phyloP scores from a whole-genome alignment of 2,329 filamentous ascomycete species.

The Sarocladium brachiariae region DNA sequence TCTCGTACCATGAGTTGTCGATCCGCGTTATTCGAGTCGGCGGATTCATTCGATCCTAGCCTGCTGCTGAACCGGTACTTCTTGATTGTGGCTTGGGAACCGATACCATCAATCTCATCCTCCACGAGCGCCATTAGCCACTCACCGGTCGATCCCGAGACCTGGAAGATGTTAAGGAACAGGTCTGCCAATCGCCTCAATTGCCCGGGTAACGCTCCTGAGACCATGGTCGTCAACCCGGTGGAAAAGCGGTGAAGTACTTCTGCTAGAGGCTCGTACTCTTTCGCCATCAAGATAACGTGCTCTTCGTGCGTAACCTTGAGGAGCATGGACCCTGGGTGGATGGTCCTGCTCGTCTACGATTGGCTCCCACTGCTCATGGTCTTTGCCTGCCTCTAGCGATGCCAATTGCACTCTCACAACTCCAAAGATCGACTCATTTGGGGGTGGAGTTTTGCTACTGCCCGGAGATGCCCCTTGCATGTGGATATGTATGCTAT shows the following conservation, averaged over 20 bases:
- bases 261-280: constrained; percentile 78
- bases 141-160: constrained; percentile 73
- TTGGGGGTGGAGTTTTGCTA: constrained; percentile 25
- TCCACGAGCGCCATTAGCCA: constrained; percentile 93
- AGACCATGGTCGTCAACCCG: constrained; percentile 78
- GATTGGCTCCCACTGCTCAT: constrained; percentile 84
- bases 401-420: constrained; percentile 81
- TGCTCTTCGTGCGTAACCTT: constrained; percentile 81
- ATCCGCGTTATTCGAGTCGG: constrained; percentile 51
- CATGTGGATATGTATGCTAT: constrained; percentile 24
- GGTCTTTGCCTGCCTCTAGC: constrained; percentile 66
- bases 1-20: constrained; percentile 68
- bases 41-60: constrained; percentile 63
- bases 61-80: constrained; percentile 66
- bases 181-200: constrained; percentile 77
- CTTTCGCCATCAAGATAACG: constrained; percentile 76
- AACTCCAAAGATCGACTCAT: constrained; percentile 55
- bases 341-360: constrained; percentile 67
- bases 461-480: neutral
- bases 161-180: constrained; percentile 91
- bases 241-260: constrained; percentile 79
- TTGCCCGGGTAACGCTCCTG: constrained; percentile 68
- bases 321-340: constrained; percentile 78
- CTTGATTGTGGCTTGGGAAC: constrained; percentile 67
- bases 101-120: constrained; percentile 91